phyloP scores from a whole-genome alignment of 208 protist species.

The Trypanosoma boissoni region DNA sequence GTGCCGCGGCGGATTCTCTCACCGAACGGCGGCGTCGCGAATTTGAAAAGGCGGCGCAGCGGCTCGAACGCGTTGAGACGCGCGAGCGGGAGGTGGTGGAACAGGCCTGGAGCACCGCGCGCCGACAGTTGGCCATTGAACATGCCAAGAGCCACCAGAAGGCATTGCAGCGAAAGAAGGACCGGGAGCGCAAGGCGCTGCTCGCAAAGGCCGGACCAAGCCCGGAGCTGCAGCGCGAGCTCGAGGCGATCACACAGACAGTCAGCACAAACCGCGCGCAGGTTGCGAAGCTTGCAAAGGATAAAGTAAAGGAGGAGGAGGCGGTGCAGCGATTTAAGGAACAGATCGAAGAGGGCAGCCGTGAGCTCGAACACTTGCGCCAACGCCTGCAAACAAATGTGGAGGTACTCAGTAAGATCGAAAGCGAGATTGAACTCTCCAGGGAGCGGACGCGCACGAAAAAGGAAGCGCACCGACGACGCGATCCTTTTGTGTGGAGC shows the following conservation, averaged over 20 bases:
- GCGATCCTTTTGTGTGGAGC: no score
- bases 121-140: constrained; percentile 46
- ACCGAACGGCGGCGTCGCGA: constrained; percentile 25
- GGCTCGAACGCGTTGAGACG: constrained; percentile 27
- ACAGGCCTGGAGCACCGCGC: constrained; percentile 9
- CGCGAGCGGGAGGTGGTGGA: constrained; percentile 27
- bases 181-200: constrained; percentile 61
- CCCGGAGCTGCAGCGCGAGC: constrained; percentile 57
- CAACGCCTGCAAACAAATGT: constrained; percentile 16
- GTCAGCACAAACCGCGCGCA: constrained; percentile 47
- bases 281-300: constrained; percentile 61
- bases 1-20: not conserved
- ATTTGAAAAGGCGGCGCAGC: constrained; percentile 9
- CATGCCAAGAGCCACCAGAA: constrained; percentile 41
- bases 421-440: constrained; percentile 39
- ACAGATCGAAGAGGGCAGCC: constrained; percentile 46
- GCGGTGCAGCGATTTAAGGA: constrained; percentile 32
- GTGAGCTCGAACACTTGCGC: constrained; percentile 35
- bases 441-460: constrained; percentile 11
- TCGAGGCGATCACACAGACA: constrained; percentile 51
- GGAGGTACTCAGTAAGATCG: constrained; percentile 29
- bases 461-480: constrained; percentile 31
- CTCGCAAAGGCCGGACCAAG: constrained; percentile 57
- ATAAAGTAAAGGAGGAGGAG: constrained; percentile 58
- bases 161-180: constrained; percentile 48